Evolutionary conservation across 169 alveolate genomes (phyloP).

Genomic region (Cystoisospora suis): DNA sequence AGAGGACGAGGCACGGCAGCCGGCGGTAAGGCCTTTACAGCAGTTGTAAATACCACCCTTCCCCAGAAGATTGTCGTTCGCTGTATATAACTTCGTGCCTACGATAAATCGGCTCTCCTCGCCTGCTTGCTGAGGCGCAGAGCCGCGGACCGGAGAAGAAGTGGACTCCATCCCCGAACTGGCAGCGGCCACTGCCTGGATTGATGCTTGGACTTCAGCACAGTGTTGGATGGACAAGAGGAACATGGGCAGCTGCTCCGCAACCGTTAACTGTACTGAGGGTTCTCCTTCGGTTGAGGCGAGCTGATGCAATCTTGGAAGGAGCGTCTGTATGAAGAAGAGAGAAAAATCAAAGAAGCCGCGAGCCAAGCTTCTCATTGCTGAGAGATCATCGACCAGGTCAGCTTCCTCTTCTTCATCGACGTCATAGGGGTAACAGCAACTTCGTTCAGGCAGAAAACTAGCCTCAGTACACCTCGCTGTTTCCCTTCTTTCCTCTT

Average conservation of each 20-base stretch:
- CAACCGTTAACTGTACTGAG: conserved; percentile 41
- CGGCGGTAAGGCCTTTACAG: too few species aligned
- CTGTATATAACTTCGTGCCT: too few species aligned
- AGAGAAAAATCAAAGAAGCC: neutral
- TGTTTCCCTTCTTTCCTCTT: too few species aligned
- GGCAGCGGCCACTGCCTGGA: conserved; percentile 47
- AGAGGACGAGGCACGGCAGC: neutral
- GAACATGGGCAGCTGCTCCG: conserved; percentile 39
- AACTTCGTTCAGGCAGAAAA: too few species aligned
- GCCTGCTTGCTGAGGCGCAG: too few species aligned
- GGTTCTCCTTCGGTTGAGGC: conserved; percentile 40
- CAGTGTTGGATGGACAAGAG: conserved; percentile 43
- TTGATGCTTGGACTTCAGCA: conserved; percentile 28
- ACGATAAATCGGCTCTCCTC: too few species aligned
- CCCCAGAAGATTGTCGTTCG: too few species aligned
- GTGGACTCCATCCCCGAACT: too few species aligned
- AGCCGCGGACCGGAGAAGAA: too few species aligned
- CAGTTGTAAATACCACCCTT: too few species aligned
- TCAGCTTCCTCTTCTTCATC: conserved; percentile 22
- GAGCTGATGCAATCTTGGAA: conserved; percentile 30
- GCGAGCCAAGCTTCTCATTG: neutral
- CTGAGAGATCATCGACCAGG: conserved; percentile 4
- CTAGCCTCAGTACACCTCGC: too few species aligned
- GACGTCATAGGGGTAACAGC: too few species aligned
- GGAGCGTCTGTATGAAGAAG: conserved; percentile 25